Percentiles rank a stretch among this genome's conserved stretches.
These are phyloP conservation scores for Tolypocladium nubicola DNA, from an alignment of 2,329 filamentous ascomycete genomes.

Conservation along the genomic window DNA sequence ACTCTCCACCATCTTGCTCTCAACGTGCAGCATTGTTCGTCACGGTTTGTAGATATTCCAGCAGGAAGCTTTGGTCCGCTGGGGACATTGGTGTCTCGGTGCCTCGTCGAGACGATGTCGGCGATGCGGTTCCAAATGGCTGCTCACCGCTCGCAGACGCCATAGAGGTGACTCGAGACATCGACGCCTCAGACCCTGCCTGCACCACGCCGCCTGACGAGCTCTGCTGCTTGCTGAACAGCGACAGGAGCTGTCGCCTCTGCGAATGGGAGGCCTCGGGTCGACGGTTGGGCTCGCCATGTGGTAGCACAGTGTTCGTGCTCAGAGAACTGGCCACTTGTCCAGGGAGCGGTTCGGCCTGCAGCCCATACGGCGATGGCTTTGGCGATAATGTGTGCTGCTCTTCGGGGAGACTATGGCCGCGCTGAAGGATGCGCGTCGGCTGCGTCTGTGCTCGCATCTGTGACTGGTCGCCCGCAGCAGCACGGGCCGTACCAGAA, in stretches of 20 bases:
- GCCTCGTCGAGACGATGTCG: slow-evolving; percentile 27
- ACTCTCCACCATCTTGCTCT: slow-evolving; percentile 3
- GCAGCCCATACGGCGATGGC: slow-evolving; percentile 9
- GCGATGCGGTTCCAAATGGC: slow-evolving; percentile 2
- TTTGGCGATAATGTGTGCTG: slow-evolving; percentile 10
- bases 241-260: slow-evolving; percentile 39
- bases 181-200: slow-evolving; percentile 7
- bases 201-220: background rate
- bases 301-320: background rate
- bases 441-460: slow-evolving; percentile 9
- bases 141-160: slow-evolving; percentile 27
- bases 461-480: background rate
- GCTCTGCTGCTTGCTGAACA: slow-evolving; percentile 42
- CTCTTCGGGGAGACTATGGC: slow-evolving; percentile 15
- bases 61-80: slow-evolving; percentile 64
- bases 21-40: slow-evolving; percentile 28
- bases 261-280: slow-evolving; percentile 19
- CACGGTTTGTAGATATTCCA: slow-evolving; percentile 59
- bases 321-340: slow-evolving; percentile 9
- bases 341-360: slow-evolving; percentile 9
- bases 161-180: slow-evolving; percentile 32
- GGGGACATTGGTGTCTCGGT: slow-evolving; percentile 51
- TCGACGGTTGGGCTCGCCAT: slow-evolving; percentile 5
- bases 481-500: background rate
- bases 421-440: slow-evolving; percentile 24